A percentile compares a stretch with the other conserved stretches of the same genome.
Conservation (phyloP, 495 filamentous ascomycete species). For the Penicillium nucicola region DNA sequence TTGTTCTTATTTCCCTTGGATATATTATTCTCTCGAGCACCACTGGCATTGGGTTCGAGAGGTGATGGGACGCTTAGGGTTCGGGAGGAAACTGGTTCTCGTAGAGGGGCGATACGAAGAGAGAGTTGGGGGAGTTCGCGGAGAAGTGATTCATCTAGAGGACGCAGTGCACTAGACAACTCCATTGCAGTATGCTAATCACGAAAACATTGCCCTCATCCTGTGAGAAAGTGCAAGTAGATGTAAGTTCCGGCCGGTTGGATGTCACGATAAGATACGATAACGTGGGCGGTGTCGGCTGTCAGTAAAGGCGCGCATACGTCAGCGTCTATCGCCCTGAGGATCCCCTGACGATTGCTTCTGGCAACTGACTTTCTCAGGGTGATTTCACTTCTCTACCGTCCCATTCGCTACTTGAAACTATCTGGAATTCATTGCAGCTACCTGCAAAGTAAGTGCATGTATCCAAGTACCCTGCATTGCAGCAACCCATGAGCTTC, state of each 20-base stretch:
- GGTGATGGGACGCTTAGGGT: conserved; percentile 41
- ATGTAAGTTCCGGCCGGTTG: no score
- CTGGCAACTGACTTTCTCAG: no score
- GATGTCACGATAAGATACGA: no score
- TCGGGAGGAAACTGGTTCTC: conserved; percentile 44
- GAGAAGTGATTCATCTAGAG: conserved; percentile 39
- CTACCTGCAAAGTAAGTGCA: background rate
- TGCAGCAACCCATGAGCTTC: background rate
- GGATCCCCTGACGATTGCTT: no score
- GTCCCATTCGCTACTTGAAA: no score
- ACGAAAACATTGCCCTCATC: background rate
- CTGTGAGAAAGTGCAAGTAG: background rate
- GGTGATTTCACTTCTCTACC: no score
- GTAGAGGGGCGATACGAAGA: conserved; percentile 49
- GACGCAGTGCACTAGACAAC: conserved; percentile 25
- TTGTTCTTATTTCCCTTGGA: conserved; percentile 32
- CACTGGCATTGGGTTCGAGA: conserved; percentile 46
- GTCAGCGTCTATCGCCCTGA: no score
- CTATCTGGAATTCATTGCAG: background rate
- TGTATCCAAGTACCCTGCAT: background rate
- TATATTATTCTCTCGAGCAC: conserved; percentile 28
- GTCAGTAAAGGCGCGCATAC: no score
- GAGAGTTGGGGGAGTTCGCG: conserved; percentile 45
- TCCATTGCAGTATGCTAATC: conserved; percentile 27
- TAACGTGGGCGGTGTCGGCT: no score